These are phyloP conservation scores for Gonapodya sp. DNA, from an alignment of 192 early-diverging fungal genomes.

Conservation along the genomic window DNA sequence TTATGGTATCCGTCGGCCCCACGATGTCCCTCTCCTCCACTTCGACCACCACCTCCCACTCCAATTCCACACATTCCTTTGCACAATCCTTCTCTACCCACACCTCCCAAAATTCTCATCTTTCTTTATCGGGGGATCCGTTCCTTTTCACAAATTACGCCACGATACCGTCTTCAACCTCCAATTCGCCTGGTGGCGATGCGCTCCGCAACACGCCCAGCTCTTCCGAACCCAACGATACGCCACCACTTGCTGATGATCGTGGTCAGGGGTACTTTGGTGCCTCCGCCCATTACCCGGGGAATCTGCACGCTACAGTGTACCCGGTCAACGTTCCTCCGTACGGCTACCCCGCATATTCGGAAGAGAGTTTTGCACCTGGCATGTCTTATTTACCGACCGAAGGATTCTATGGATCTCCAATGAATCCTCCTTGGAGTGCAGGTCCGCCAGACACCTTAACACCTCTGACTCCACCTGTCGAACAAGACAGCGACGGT, in stretches of 20 bases:
- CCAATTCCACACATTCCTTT: not conserved
- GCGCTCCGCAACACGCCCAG: not conserved
- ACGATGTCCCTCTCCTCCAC: too few species aligned
- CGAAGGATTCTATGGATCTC: not conserved
- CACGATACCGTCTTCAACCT: not conserved
- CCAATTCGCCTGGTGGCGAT: not conserved
- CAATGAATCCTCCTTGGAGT: not conserved
- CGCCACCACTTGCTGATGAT: not conserved
- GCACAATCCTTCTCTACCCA: not conserved
- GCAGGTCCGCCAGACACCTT: not conserved
- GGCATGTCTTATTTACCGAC: not conserved
- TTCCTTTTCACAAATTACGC: too few species aligned
- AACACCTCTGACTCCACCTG: not conserved
- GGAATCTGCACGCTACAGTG: not conserved
- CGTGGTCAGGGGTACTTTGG: not conserved
- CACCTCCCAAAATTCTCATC: not conserved
- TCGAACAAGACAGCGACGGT: too few species aligned
- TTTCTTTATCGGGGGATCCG: not conserved
- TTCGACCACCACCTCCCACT: too few species aligned
- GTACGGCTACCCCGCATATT: not conserved
- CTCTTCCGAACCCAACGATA: not conserved
- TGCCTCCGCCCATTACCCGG: not conserved
- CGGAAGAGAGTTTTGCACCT: too few species aligned
- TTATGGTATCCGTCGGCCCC: too few species aligned
- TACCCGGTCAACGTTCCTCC: not conserved